Percentiles rank a stretch among this genome's conserved stretches.
These are phyloP conservation scores for Epithele typhae DNA, from an alignment of 768 basidiomycete species.

Conservation along the genomic window DNA sequence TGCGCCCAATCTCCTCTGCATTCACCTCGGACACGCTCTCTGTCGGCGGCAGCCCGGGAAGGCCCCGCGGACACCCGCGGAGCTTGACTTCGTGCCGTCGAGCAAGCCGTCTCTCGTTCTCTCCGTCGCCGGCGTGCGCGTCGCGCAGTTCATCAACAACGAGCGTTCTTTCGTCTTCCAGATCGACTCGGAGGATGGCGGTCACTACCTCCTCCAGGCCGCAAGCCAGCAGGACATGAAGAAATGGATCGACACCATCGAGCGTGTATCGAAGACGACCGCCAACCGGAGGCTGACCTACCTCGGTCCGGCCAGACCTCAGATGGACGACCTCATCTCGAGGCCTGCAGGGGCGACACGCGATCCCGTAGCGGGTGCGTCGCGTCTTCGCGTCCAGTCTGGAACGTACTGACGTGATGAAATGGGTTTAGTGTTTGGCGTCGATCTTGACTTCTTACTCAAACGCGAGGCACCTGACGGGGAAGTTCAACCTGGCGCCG, in stretches of 20 bases:
- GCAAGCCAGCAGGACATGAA: conserved; percentile 64
- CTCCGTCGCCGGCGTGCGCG: conserved; percentile 67
- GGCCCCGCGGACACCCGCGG: conserved; percentile 49
- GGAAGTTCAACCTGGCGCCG: conserved; percentile 47
- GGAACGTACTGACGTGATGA: conserved; percentile 4
- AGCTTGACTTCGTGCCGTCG: conserved; percentile 70
- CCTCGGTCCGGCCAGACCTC: conserved; percentile 68
- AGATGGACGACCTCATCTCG: conserved; percentile 69
- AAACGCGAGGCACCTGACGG: conserved; percentile 55
- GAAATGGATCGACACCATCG: conserved; percentile 75
- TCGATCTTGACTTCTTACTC: conserved; percentile 66
- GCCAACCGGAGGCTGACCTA: conserved; percentile 80
- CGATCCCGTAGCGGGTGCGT: conserved; percentile 72
- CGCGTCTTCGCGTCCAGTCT: neutral
- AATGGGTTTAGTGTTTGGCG: conserved; percentile 48
- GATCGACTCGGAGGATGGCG: conserved; percentile 83
- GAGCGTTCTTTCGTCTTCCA: conserved; percentile 81
- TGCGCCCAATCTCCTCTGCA: conserved; percentile 86
- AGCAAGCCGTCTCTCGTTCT: conserved; percentile 74
- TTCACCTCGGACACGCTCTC: conserved; percentile 62
- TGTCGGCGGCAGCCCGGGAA: conserved; percentile 32
- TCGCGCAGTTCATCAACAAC: conserved; percentile 70
- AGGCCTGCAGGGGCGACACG: conserved; percentile 52
- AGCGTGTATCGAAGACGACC: conserved; percentile 63
- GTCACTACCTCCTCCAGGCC: conserved; percentile 76